Percentiles rank a stretch among this genome's conserved stretches.
Evolutionary conservation across 495 filamentous ascomycete genomes (phyloP).

Genomic region (Daldinia concentrica): DNA sequence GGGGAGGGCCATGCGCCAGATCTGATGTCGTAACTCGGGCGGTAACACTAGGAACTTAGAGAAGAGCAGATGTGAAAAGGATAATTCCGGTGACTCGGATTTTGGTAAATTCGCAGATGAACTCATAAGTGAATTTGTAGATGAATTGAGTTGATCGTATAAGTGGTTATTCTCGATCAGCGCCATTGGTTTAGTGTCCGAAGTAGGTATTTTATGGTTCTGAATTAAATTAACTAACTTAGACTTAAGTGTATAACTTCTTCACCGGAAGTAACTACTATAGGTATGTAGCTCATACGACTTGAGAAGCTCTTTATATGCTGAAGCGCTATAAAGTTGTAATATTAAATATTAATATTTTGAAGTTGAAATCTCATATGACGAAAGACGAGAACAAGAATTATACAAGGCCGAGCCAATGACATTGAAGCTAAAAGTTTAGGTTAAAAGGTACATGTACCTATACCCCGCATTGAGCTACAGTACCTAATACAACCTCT

Average conservation of each 20-base stretch:
- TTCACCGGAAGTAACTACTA: too few species aligned
- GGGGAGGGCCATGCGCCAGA: constrained; percentile 43
- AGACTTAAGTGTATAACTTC: not conserved
- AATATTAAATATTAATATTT: not conserved
- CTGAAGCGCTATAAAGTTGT: not conserved
- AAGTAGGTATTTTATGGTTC: too few species aligned
- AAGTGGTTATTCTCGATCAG: not conserved
- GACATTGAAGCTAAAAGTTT: too few species aligned
- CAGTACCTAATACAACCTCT: too few species aligned
- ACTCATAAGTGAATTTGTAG: not conserved
- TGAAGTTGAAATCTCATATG: not conserved
- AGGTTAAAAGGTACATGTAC: too few species aligned
- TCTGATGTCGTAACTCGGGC: constrained; percentile 47
- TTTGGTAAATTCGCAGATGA: not conserved
- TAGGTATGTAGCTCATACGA: too few species aligned
- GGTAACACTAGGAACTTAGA: constrained; percentile 42
- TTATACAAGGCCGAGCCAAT: too few species aligned
- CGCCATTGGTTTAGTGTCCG: not conserved
- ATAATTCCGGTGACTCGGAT: not conserved
- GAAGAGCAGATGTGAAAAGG: constrained; percentile 12
- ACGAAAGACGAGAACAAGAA: not conserved
- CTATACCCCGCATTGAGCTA: too few species aligned
- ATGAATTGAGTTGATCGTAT: not conserved
- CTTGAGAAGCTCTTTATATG: not conserved
- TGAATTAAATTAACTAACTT: too few species aligned